Evolutionary conservation across 2,329 filamentous ascomycete genomes (phyloP).

Genomic region (Aspergillus fijiensis): DNA sequence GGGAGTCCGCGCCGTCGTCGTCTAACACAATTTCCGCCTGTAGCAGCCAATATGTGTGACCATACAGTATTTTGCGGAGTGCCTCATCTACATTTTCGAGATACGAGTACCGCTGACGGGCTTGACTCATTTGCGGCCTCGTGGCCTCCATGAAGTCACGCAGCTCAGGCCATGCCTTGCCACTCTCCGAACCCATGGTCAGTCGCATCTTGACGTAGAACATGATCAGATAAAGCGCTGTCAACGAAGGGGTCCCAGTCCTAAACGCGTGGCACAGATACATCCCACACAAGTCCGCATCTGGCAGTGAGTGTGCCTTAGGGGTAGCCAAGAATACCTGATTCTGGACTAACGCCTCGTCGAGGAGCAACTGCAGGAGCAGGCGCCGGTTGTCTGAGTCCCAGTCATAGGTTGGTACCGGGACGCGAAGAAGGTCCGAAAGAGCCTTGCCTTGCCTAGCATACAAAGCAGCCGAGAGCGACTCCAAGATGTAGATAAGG

Average conservation of each 20-base stretch:
- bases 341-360: background rate
- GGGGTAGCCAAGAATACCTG: too few species aligned
- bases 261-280: too few species aligned
- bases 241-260: too few species aligned
- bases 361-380: background rate
- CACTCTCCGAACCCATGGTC: background rate
- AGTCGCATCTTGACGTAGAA: background rate
- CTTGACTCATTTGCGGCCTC: background rate
- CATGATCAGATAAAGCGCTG: background rate
- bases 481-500: background rate
- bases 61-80: too few species aligned
- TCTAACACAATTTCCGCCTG: too few species aligned
- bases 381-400: background rate
- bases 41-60: too few species aligned
- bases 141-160: background rate
- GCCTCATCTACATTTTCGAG: too few species aligned
- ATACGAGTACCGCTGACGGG: background rate
- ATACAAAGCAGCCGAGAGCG: too few species aligned
- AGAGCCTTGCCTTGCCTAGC: too few species aligned
- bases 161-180: background rate
- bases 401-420: background rate
- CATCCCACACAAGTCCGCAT: too few species aligned
- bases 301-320: too few species aligned
- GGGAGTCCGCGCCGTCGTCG: too few species aligned
- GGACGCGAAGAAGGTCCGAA: background rate